Evolutionary conservation across 768 basidiomycete genomes (phyloP).

Genomic region (Agaricus subrufescens): DNA sequence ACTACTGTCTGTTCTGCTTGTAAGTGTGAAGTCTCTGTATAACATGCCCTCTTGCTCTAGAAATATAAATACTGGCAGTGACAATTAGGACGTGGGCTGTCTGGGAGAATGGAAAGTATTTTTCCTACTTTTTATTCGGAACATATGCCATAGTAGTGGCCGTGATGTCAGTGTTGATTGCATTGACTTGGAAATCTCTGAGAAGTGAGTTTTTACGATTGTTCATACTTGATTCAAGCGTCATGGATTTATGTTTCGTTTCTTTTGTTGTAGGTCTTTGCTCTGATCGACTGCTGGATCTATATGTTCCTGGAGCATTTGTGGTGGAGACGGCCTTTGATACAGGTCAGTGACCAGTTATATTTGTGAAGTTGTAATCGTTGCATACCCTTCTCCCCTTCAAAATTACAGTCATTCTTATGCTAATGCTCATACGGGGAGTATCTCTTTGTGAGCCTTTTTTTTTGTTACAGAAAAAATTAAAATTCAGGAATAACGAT

Average conservation of each 20-base stretch:
- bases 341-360: background rate
- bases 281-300: no score
- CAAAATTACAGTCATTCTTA: background rate
- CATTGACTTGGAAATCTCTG: background rate
- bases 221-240: no score
- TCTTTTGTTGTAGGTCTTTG: no score
- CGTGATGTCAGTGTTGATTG: background rate
- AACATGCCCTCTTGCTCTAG: no score
- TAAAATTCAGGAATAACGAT: background rate
- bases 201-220: background rate
- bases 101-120: background rate
- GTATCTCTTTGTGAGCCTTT: background rate
- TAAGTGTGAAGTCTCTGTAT: background rate
- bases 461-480: background rate
- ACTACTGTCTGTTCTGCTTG: background rate
- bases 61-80: background rate
- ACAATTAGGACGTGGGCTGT: slow-evolving; percentile 3
- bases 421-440: background rate
- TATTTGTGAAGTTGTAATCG: background rate
- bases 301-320: background rate
- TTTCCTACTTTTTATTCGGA: background rate
- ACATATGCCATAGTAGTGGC: background rate
- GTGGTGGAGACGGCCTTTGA: background rate
- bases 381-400: background rate
- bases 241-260: background rate